Percentiles rank a stretch among this genome's conserved stretches.
These are phyloP conservation scores for Nicotiana tomentosiformis DNA, from an alignment of 257 asterid species.

Conservation along the genomic window DNA sequence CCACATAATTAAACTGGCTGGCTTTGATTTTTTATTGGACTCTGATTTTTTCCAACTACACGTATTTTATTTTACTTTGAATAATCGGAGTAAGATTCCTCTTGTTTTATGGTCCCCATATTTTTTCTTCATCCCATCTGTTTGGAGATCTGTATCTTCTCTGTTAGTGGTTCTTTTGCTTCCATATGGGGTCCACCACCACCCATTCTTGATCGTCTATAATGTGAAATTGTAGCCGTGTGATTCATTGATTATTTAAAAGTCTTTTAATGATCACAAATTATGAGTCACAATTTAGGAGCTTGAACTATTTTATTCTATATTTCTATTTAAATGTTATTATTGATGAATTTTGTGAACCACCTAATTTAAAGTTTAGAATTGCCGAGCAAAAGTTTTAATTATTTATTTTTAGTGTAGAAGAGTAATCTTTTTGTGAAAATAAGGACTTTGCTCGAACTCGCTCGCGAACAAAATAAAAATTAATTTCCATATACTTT, in stretches of 20 bases:
- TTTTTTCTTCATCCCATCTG: neutral
- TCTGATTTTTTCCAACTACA: neutral
- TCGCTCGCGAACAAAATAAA: no score
- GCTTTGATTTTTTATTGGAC: conserved; percentile 16
- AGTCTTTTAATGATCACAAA: neutral
- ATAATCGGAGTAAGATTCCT: neutral
- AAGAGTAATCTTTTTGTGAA: no score
- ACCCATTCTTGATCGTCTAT: neutral
- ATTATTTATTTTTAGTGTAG: no score
- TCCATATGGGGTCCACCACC: conserved; percentile 2
- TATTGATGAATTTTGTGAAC: neutral
- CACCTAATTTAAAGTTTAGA: no score
- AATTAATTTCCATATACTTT: no score
- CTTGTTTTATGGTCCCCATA: neutral
- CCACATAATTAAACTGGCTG: conserved; percentile 37
- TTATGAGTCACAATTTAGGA: neutral
- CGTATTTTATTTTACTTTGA: neutral
- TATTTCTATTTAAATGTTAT: neutral
- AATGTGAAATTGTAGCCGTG: neutral
- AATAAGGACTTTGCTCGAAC: no score
- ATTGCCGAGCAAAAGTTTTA: no score
- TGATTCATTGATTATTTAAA: neutral
- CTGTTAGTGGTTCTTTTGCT: conserved; percentile 10
- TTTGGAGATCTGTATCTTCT: conserved; percentile 25
- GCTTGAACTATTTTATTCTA: neutral